These are phyloP conservation scores for Oryza punctata DNA, from an alignment of 176 grass and related monocot genomes.

Conservation along the genomic window DNA sequence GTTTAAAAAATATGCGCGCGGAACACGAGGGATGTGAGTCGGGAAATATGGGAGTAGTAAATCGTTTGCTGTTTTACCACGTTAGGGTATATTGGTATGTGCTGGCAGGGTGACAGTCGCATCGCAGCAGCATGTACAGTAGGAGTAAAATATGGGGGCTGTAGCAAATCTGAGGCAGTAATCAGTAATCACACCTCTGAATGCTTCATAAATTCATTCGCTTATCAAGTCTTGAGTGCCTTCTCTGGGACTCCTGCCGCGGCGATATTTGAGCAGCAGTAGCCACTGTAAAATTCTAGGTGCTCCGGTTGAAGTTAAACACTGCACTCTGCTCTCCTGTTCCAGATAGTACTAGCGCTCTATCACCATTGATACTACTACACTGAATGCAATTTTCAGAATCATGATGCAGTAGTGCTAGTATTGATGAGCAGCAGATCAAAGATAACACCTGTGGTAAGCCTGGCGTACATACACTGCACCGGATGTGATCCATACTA, in stretches of 20 bases:
- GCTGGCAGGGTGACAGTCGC: not conserved
- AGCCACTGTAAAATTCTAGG: not conserved
- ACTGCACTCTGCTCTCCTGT: not conserved
- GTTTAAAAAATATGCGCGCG: no score
- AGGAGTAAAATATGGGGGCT: not conserved
- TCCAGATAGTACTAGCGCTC: not conserved
- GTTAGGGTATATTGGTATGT: no score
- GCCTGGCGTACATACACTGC: not conserved
- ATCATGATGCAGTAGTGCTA: not conserved
- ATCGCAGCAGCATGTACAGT: no score
- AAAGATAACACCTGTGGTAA: not conserved
- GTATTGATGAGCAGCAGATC: not conserved
- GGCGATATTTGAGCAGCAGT: not conserved
- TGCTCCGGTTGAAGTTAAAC: no score
- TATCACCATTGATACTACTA: not conserved
- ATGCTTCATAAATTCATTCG: no score
- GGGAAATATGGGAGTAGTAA: no score
- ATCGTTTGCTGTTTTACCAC: no score
- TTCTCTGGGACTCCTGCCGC: not conserved
- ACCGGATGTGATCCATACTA: not conserved
- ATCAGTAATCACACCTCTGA: no score
- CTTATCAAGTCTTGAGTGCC: not conserved
- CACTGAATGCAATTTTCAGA: not conserved
- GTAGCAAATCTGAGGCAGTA: conserved; percentile 4
- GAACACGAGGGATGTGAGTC: no score